These are phyloP conservation scores for Xerocomus potaroensis DNA, from an alignment of 768 basidiomycete species.

Conservation along the genomic window DNA sequence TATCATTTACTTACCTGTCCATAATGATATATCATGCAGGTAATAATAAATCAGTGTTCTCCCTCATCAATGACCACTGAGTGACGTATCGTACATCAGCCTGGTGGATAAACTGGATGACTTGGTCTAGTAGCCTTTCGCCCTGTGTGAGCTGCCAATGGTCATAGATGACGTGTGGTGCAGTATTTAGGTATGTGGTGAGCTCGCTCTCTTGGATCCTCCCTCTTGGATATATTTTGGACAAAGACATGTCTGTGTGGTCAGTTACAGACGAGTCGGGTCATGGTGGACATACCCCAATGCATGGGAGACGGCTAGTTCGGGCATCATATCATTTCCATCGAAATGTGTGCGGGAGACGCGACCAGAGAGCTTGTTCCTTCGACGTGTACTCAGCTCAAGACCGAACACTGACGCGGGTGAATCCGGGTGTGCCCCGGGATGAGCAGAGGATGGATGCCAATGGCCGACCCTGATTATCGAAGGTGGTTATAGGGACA, in stretches of 20 bases:
- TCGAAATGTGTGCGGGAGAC: slow-evolving; percentile 32
- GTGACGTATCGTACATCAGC: no score
- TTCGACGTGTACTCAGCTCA: slow-evolving; percentile 50
- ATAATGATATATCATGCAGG: no score
- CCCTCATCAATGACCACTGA: no score
- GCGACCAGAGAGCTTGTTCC: slow-evolving; percentile 60
- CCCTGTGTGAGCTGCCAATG: background rate
- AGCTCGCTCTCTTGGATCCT: no score
- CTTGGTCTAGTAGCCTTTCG: background rate
- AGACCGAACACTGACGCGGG: slow-evolving; percentile 57
- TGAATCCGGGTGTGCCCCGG: slow-evolving; percentile 24
- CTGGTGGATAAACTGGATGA: background rate
- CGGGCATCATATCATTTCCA: slow-evolving; percentile 32
- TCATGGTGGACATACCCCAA: slow-evolving; percentile 42
- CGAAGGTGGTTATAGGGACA: slow-evolving; percentile 31
- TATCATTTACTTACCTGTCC: no score
- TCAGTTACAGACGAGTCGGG: background rate
- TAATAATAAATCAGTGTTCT: no score
- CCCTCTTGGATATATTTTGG: background rate
- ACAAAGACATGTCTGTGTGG: background rate
- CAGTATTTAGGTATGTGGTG: background rate
- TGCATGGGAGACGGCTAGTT: slow-evolving; percentile 45
- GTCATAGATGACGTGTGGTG: background rate
- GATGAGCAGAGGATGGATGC: slow-evolving; percentile 30
- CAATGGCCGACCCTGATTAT: slow-evolving; percentile 30